Evolutionary conservation across 352 stramenopile species (phyloP).

Genomic region (Phytopythium litorale): DNA sequence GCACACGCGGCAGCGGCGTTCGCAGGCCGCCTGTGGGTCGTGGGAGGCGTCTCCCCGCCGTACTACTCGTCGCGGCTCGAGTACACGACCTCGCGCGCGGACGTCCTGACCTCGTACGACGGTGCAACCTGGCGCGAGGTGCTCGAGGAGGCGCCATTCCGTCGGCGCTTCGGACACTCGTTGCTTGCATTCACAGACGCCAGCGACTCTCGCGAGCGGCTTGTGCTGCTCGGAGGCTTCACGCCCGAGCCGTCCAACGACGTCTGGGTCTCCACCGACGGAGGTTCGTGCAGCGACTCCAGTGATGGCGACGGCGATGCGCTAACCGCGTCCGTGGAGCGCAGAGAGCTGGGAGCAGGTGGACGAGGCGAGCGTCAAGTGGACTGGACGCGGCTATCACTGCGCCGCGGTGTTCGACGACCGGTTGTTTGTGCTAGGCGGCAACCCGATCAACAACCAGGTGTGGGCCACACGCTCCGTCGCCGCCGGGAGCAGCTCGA

Average conservation of each 20-base stretch:
- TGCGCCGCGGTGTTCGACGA: conserved; percentile 58
- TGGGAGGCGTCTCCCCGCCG: conserved; percentile 63
- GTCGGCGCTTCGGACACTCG: conserved; percentile 65
- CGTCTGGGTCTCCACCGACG: conserved; percentile 66
- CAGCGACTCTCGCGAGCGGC: conserved; percentile 41
- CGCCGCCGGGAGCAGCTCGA: conserved; percentile 13
- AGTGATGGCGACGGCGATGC: neutral
- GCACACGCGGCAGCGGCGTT: conserved; percentile 64
- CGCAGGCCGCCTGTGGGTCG: conserved; percentile 57
- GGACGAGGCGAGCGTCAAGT: conserved; percentile 28
- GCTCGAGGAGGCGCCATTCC: conserved; percentile 75
- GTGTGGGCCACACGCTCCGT: conserved; percentile 71
- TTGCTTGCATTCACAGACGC: conserved; percentile 57
- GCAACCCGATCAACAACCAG: conserved; percentile 76
- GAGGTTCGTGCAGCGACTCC: conserved; percentile 28
- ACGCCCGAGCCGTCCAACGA: conserved; percentile 71
- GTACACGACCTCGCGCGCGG: conserved; percentile 58
- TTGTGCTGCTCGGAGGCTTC: conserved; percentile 68
- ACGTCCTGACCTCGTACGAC: conserved; percentile 59
- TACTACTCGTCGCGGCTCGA: conserved; percentile 79
- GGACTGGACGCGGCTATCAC: conserved; percentile 66
- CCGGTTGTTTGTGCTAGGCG: conserved; percentile 67
- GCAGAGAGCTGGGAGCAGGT: conserved; percentile 47
- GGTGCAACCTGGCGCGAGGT: conserved; percentile 52
- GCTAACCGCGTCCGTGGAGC: neutral